A percentile compares a stretch with the other conserved stretches of the same genome.
Conservation (phyloP, 2,329 filamentous ascomycete species). For the Clonostachys rosea region DNA sequence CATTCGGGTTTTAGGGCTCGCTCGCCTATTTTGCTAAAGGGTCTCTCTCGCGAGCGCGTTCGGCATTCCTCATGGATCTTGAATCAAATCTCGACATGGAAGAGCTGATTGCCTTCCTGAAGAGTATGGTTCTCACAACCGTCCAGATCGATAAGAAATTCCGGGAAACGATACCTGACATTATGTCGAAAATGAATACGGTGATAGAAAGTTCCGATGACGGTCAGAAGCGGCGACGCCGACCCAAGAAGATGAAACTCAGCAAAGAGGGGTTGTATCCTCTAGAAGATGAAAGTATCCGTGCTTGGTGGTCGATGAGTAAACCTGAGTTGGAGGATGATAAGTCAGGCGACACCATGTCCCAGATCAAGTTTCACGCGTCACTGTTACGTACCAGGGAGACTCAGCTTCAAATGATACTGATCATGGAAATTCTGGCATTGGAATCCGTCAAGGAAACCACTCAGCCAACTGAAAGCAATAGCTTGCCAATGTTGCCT, state of each 20-base stretch:
- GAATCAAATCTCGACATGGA: slow-evolving; percentile 55
- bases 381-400: slow-evolving; percentile 67
- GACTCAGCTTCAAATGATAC: slow-evolving; percentile 75
- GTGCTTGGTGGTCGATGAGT: slow-evolving; percentile 64
- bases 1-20: slow-evolving; percentile 48
- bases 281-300: slow-evolving; percentile 58
- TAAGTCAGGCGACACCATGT: slow-evolving; percentile 38
- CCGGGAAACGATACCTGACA: slow-evolving; percentile 60
- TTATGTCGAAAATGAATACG: slow-evolving; percentile 54
- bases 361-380: slow-evolving; percentile 57
- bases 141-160: slow-evolving; percentile 76
- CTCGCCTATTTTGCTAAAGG: slow-evolving; percentile 83
- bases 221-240: slow-evolving; percentile 39
- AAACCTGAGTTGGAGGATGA: slow-evolving; percentile 46
- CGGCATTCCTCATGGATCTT: slow-evolving; percentile 61
- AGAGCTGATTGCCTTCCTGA: slow-evolving; percentile 65
- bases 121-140: slow-evolving; percentile 61
- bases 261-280: slow-evolving; percentile 67
- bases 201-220: slow-evolving; percentile 52
- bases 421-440: slow-evolving; percentile 73
- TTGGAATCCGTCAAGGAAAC: slow-evolving; percentile 50
- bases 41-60: slow-evolving; percentile 69
- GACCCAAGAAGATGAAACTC: slow-evolving; percentile 60
- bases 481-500: slow-evolving; percentile 37
- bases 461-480: slow-evolving; percentile 34